Base-by-base conservation (phyloP, 1,284 basidiomycete species). In the Papiliotrema nemorosa region DNA sequence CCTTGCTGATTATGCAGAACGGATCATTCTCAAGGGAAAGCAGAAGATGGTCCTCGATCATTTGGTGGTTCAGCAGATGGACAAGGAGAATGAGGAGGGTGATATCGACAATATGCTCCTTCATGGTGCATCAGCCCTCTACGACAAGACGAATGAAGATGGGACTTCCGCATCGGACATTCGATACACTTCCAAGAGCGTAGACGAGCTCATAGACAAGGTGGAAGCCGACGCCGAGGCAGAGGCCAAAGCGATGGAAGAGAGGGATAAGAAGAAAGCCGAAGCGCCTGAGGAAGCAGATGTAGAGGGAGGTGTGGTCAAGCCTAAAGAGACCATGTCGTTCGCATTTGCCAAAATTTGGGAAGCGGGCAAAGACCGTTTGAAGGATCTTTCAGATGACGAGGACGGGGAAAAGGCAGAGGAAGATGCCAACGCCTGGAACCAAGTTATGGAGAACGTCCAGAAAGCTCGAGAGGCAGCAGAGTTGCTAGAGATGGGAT, bases 21-120 rank as follows among this genome's bases (percentile, higher is more conserved):
- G 84, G 41, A 94, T 92, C 60, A 82, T 92, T 73, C 84, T 88
- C 72, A 82, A 84, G 18, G 88, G 88, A 26, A 92, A 92, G 78
- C 88, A 88, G 77, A 94, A 93, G 71, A 80, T 93, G 36, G 85
- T 90, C 6, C 78, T 94, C 3, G 90, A 93, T 64, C 90, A 94
- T 74, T 77, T 94, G 14, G 92, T 94, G 53, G 90, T 75, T 4
- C 90, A 93, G 74, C 90, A 90, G 69, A 90, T 93, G 83, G 87
- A 89, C 59, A 82, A 84, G 53, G 83, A 86, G 46, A 86, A 86
- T 41, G 83, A 83, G 26, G 81, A 79, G 22, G 80, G 83, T 48
- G 84, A 86, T 58, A 82, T 90, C 59, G 82, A 85, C 64, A 88
- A 86, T 2, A 87, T 92, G 58, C 78, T 93, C 5, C 86, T 87